phyloP scores from a whole-genome alignment of 257 asterid genomes.

The Capsicum chinense region DNA sequence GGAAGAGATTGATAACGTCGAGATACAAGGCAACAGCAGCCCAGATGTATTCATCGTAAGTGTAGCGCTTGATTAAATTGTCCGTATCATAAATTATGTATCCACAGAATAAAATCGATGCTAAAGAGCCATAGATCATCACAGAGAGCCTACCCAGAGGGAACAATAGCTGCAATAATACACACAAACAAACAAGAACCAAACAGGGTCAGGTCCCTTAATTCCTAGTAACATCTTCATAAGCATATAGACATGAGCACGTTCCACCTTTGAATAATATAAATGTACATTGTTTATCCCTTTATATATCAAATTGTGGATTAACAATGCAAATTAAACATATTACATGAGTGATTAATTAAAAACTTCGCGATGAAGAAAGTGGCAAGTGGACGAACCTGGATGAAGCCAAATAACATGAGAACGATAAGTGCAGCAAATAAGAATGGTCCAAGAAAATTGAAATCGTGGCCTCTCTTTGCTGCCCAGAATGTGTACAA shows the following conservation, averaged over 20 bases:
- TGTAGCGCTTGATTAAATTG: constrained; percentile 51
- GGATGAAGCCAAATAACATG: constrained; percentile 44
- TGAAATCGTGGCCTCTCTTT: constrained; percentile 62
- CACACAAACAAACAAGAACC: not conserved
- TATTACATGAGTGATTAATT: not conserved
- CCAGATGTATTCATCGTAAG: constrained; percentile 64
- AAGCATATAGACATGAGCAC: no score
- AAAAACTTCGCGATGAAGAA: not conserved
- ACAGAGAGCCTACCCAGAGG: constrained; percentile 52
- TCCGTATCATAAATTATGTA: constrained; percentile 60
- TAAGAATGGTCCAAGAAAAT: constrained; percentile 57
- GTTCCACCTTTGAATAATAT: no score
- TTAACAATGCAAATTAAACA: not conserved
- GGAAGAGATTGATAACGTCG: constrained; percentile 60
- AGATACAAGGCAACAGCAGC: constrained; percentile 59
- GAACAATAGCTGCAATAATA: constrained; percentile 50
- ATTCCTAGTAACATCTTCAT: not conserved
- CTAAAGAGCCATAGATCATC: constrained; percentile 49
- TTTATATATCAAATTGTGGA: no score
- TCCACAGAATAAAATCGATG: constrained; percentile 48
- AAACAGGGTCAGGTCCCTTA: not conserved
- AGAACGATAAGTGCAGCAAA: constrained; percentile 47
- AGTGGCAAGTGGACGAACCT: constrained; percentile 38
- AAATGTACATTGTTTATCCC: no score
- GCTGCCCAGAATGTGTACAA: constrained; percentile 82